Base-by-base conservation (phyloP, 2,329 filamentous ascomycete species). In the Colletotrichum magnum region DNA sequence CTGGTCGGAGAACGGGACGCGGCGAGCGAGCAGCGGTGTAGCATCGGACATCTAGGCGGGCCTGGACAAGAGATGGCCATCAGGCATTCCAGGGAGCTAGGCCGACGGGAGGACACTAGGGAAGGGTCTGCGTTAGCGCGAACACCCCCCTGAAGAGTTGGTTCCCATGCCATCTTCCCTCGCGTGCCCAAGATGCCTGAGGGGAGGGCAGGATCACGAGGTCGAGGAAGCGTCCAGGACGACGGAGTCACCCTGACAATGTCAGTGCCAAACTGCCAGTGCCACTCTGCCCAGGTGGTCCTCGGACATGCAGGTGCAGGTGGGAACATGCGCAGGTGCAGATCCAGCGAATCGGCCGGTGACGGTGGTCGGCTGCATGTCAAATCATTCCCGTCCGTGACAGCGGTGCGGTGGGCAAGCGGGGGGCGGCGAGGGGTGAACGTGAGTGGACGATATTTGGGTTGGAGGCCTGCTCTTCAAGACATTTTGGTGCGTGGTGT, bases 361-460 rank as follows among this genome's bases (percentile, higher is more conserved):
- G 57, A 60, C 21, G 50, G 57, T 61, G 57, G 48, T 66, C 39
- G 63, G 63, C 64, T 58, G 64, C 64, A 68, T 41, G 53, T 64
- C 52, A 53, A 53, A 32, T 16, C 36, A 53, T 28, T 68, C 64
- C 64, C 52, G 59, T 58, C 59, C 36, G 45, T 64, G 52, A 64
- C 52, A 52, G 45, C 59, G 52, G 36, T 63, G 59, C 47, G 48
- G 39, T 21, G 57, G 63, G 36, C 47, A 15, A 7, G 36, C n/a
- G 41, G 4, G 4, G 50, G 54, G 54, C n/a, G n/a, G 41, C 9
- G 36, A 28, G 32, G 24, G 15, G 32, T 39, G 51, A 43, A 26
- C 15, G 10, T 10, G 24, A 50, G 6, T 24, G 13, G 16, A 28
- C 4, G 32, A 47, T 6, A 1, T 36, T 36, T 6, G 9, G 32